These are phyloP conservation scores for Amoebophrya sp. DNA, from an alignment of 169 alveolate species.

Conservation along the genomic window DNA sequence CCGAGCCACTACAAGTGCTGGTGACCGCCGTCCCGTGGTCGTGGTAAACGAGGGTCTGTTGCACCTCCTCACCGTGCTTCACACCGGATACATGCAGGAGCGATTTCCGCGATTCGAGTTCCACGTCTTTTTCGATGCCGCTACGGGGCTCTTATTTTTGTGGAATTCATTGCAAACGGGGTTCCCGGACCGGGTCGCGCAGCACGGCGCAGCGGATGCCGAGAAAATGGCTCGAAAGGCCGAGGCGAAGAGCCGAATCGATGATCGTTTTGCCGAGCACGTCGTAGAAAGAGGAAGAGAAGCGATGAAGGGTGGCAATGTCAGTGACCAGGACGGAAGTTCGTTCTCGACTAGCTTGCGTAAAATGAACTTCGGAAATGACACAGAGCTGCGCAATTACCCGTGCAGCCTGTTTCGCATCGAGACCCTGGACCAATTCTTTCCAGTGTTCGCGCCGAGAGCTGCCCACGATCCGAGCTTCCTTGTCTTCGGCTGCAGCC, in stretches of 20 bases:
- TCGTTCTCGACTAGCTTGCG: neutral
- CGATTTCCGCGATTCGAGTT: neutral
- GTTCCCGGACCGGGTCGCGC: neutral
- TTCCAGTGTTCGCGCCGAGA: neutral
- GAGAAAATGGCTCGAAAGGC: neutral
- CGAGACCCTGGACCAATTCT: conserved; percentile 11
- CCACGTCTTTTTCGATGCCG: neutral
- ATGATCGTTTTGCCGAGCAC: neutral
- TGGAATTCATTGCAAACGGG: neutral
- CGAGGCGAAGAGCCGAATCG: neutral
- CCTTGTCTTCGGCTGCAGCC: neutral
- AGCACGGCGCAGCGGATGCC: neutral
- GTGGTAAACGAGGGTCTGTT: neutral
- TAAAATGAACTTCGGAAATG: neutral
- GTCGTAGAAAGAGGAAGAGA: neutral
- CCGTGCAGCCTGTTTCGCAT: neutral
- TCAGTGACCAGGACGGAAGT: neutral
- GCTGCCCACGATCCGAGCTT: neutral
- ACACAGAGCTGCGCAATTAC: neutral
- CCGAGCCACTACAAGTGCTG: neutral
- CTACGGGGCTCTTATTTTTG: neutral
- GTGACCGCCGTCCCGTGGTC: conserved; percentile 14
- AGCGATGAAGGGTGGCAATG: neutral
- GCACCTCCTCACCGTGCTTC: neutral
- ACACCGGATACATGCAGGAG: neutral